Conservation (phyloP, 2,329 filamentous ascomycete genomes). For the Colletotrichum sp. region DNA sequence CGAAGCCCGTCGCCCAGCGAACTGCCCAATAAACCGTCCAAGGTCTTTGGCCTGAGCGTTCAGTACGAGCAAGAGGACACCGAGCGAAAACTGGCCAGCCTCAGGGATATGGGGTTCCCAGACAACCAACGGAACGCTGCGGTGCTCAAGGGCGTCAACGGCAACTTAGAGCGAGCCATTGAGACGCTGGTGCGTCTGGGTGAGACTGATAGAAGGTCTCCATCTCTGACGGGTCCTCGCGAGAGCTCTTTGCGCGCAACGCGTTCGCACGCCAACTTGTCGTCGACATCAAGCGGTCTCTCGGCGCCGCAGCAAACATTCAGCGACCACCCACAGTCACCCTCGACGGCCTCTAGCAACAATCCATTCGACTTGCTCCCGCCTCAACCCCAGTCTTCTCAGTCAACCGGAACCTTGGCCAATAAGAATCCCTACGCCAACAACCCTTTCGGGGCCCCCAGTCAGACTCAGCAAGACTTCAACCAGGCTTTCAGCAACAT, state of each 20-base stretch:
- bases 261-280: slow-evolving; percentile 60
- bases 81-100: slow-evolving; percentile 76
- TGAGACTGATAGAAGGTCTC: slow-evolving; percentile 62
- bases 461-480: slow-evolving; percentile 51
- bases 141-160: slow-evolving; percentile 81
- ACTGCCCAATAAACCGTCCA: slow-evolving; percentile 68
- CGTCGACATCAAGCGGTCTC: slow-evolving; percentile 38
- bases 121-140: slow-evolving; percentile 83
- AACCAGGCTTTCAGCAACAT: slow-evolving; percentile 78
- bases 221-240: slow-evolving; percentile 47
- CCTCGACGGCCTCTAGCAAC: slow-evolving; percentile 61
- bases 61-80: slow-evolving; percentile 62
- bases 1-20: slow-evolving; percentile 40
- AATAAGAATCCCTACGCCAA: slow-evolving; percentile 65
- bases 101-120: slow-evolving; percentile 91
- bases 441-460: slow-evolving; percentile 72
- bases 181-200: slow-evolving; percentile 85
- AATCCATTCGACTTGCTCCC: slow-evolving; percentile 72
- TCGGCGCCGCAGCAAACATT: slow-evolving; percentile 31
- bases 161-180: slow-evolving; percentile 84
- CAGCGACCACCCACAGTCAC: slow-evolving; percentile 32
- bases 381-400: slow-evolving; percentile 64
- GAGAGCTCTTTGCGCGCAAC: slow-evolving; percentile 54
- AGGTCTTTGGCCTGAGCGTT: slow-evolving; percentile 73
- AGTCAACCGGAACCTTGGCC: slow-evolving; percentile 67